Evolutionary conservation across 345 rosid genomes (phyloP).

Genomic region (Eucalyptus erythrocorys): DNA sequence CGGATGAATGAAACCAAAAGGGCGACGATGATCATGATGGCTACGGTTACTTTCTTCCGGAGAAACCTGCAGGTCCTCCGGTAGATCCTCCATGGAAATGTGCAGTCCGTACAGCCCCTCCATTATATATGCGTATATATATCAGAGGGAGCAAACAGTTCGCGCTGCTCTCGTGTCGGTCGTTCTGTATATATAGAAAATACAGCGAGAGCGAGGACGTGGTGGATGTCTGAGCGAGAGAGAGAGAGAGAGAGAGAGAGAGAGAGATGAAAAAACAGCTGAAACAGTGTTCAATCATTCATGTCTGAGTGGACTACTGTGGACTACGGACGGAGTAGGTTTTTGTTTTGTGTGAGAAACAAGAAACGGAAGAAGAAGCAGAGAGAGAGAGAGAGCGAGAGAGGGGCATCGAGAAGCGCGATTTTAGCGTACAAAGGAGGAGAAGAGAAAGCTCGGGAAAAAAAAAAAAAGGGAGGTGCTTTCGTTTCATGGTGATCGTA

Average conservation of each 20-base stretch:
- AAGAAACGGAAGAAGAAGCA: not conserved
- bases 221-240: not conserved
- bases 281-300: not conserved
- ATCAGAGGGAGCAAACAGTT: not conserved
- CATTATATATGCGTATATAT: not conserved
- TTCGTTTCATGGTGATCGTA: not conserved
- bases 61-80: not conserved
- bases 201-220: not conserved
- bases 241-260: not conserved
- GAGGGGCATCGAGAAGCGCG: not conserved
- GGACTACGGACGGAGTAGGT: not conserved
- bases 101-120: conserved; percentile 20
- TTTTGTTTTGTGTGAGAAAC: not conserved
- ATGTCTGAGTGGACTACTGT: not conserved
- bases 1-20: not conserved
- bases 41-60: not conserved
- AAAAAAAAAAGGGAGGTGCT: not conserved
- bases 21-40: not conserved
- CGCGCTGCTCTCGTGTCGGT: not conserved
- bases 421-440: conserved; percentile 25
- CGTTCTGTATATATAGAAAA: not conserved
- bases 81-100: not conserved
- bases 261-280: not conserved
- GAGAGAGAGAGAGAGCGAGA: no score
- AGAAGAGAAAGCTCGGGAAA: not conserved